Evolutionary conservation across 768 basidiomycete species (phyloP).

Genomic region (Pisolithus marmoratus): DNA sequence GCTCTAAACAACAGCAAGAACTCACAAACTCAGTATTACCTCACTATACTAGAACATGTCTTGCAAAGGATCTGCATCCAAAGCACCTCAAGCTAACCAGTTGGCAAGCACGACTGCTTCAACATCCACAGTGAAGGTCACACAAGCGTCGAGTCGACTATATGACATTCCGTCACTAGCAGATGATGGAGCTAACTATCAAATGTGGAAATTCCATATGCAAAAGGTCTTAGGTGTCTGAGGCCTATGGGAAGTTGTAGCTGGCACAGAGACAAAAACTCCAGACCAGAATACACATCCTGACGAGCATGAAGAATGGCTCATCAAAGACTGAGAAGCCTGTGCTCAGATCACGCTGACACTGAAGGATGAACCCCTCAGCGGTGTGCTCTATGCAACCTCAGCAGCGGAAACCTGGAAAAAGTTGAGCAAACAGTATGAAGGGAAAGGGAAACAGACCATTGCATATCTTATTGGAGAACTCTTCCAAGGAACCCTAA

Average conservation of each 20-base stretch:
- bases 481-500: constrained; percentile 16
- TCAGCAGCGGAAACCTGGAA: constrained; percentile 14
- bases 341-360: constrained; percentile 19
- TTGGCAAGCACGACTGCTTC: no score
- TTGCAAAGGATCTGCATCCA: no score
- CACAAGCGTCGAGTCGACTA: neutral
- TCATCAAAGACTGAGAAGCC: constrained; percentile 10
- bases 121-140: no score
- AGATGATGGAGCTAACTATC: constrained; percentile 8
- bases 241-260: constrained; percentile 5
- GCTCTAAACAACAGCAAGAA: no score
- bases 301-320: neutral
- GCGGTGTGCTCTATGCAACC: constrained; percentile 9
- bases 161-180: constrained; percentile 9
- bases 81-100: no score
- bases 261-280: neutral
- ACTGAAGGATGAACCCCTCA: constrained; percentile 18
- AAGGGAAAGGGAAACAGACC: constrained; percentile 18
- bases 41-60: no score
- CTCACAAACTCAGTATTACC: no score
- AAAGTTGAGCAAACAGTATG: constrained; percentile 11
- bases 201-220: constrained; percentile 6
- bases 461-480: constrained; percentile 19
- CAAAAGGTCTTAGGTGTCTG: constrained; percentile 15
- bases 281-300: neutral